Base-by-base conservation (phyloP, 192 early-diverging fungal genomes). In the Coemansia sp. region DNA sequence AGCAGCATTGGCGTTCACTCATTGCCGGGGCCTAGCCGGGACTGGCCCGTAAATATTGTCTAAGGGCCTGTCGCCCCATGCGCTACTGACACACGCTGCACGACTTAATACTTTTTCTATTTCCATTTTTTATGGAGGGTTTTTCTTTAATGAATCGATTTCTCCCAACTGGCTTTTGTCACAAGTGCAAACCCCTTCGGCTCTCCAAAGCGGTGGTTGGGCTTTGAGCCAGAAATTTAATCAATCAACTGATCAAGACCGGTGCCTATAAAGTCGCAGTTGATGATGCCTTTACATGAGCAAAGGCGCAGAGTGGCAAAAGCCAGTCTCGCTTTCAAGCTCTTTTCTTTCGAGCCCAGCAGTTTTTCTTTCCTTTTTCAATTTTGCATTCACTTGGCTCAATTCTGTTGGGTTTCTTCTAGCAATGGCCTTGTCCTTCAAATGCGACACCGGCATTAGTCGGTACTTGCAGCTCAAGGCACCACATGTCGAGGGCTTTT, bases 21-120 rank as follows among this genome's bases (percentile, higher is more conserved):
- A 9, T 61, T 74, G 31, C 70, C 66, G 0, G 65, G 60, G 4
- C 79, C 79, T 23, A 66, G 69, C 52, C 73, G 79, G 28, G 79
- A 82, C 74, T 82, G 79, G 79, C 79, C 79, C 18, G 74, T 82
- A 36, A 82, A 76, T 64, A 68, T 82, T 37, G 50, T 82, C 26
- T 82, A 72, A 66, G 42, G 20, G 43, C 8, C 21, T 7, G 35
- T 52, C 20, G 13, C 48, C 39, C 38, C 39, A 45, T 8, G n/a
- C 43, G 18, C 18, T 45, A 10, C 43, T 20, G 43, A 21, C 43
- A 20, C 18, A 9, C 2, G 20, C 18, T 45, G 43, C 43, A 20
- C 43, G 18, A 8, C 43, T 20, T 45, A 45, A 18, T 8, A 20
- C 43, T 16, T 41, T 20, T 25, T 37, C 53, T 38, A 52, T 52